phyloP scores from a whole-genome alignment of 768 basidiomycete species.

The Boletus tomentosulus region DNA sequence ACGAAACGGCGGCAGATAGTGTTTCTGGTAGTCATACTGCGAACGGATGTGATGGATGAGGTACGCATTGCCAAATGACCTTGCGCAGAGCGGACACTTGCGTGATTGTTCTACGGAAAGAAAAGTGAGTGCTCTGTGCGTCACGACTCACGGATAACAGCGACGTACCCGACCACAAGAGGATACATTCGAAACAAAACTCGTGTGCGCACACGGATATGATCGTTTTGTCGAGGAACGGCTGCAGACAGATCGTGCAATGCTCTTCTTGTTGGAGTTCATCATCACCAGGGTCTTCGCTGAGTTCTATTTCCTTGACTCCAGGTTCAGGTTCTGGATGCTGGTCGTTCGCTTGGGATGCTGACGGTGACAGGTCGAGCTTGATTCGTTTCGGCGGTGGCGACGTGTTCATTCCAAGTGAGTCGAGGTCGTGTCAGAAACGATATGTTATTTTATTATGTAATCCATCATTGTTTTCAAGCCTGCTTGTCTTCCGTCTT shows the following conservation, averaged over 20 bases:
- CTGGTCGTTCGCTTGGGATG: slow-evolving; percentile 1
- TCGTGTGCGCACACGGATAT: slow-evolving; percentile 86
- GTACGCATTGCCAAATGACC: slow-evolving; percentile 58
- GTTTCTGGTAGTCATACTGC: slow-evolving; percentile 76
- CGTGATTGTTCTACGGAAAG: slow-evolving; percentile 62
- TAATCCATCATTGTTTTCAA: neutral
- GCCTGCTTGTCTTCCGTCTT: too few species aligned
- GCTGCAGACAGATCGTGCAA: slow-evolving; percentile 86
- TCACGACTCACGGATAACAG: neutral
- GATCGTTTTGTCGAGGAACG: slow-evolving; percentile 71
- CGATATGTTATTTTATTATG: neutral
- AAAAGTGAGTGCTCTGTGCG: neutral
- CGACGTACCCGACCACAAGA: slow-evolving; percentile 77
- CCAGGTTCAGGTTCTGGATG: neutral
- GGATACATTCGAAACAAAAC: slow-evolving; percentile 89
- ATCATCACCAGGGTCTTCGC: neutral
- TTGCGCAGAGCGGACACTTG: slow-evolving; percentile 72
- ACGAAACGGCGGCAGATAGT: slow-evolving; percentile 65
- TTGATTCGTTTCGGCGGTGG: slow-evolving; percentile 37
- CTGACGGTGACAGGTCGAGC: slow-evolving; percentile 26
- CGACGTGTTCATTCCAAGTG: slow-evolving; percentile 4
- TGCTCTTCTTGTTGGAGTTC: slow-evolving; percentile 37
- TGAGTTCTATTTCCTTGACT: neutral
- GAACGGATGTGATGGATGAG: slow-evolving; percentile 79
- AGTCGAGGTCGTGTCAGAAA: too few species aligned